Evolutionary conservation across 805 yeast genomes (phyloP).

Genomic region (Ogataea polymorpha): DNA sequence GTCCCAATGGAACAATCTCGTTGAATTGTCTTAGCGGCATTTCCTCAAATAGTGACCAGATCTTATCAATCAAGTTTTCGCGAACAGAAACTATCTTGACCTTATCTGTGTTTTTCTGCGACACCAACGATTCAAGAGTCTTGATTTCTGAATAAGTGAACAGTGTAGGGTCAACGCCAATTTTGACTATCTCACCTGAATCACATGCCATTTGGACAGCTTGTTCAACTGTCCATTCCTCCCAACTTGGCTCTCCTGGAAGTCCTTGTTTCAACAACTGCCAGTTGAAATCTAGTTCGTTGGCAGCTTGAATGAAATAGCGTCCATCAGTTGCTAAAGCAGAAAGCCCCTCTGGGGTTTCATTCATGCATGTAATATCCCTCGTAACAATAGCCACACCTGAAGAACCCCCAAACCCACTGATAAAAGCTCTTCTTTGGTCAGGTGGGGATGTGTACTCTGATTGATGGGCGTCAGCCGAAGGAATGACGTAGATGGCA

Average conservation of each 20-base stretch:
- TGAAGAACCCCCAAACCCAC: constrained; percentile 61
- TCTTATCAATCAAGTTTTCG: constrained; percentile 46
- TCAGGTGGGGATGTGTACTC: constrained; percentile 55
- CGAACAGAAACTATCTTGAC: constrained; percentile 43
- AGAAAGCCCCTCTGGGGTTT: constrained; percentile 51
- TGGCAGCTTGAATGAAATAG: constrained; percentile 55
- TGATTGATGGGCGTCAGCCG: constrained; percentile 64
- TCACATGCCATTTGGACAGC: constrained; percentile 49
- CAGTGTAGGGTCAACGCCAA: constrained; percentile 50
- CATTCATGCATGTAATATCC: constrained; percentile 49
- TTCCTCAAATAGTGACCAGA: constrained; percentile 56
- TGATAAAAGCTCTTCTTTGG: constrained; percentile 53
- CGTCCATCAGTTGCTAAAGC: constrained; percentile 60
- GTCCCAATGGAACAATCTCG: constrained; percentile 48
- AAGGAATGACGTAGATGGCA: constrained; percentile 64
- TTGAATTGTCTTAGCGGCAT: constrained; percentile 55
- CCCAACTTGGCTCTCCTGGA: constrained; percentile 51
- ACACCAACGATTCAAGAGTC: constrained; percentile 33
- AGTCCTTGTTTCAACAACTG: constrained; percentile 50
- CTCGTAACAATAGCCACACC: constrained; percentile 59
- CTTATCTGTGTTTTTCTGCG: constrained; percentile 24
- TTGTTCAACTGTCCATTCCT: constrained; percentile 52
- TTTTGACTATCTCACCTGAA: constrained; percentile 34
- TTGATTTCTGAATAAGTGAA: constrained; percentile 37
- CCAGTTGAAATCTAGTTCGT: constrained; percentile 63